These are phyloP conservation scores for Bassia scoparia DNA, from an alignment of 148 eudicot genomes.

Conservation along the genomic window DNA sequence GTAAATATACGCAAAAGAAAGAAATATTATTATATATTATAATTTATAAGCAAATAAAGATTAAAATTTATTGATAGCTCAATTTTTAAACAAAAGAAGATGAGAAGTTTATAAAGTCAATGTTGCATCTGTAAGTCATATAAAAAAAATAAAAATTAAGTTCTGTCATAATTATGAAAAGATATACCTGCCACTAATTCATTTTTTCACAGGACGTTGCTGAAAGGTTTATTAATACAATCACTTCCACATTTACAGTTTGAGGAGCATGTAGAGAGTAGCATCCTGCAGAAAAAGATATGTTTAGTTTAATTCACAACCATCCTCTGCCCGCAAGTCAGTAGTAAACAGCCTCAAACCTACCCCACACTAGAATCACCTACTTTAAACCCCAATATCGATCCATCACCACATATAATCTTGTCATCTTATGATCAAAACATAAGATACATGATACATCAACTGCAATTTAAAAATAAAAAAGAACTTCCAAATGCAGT, in stretches of 20 bases:
- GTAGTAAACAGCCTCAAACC: neutral
- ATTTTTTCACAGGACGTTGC: conserved; percentile 71
- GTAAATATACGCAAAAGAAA: neutral
- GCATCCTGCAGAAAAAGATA: conserved; percentile 60
- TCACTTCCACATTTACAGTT: conserved; percentile 86
- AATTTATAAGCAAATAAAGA: neutral
- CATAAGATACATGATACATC: conserved; percentile 2
- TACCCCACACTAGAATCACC: neutral
- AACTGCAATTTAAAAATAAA: neutral
- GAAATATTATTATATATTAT: too few relatives aligned
- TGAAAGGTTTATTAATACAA: conserved; percentile 95
- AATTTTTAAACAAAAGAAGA: neutral
- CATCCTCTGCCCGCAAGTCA: conserved; percentile 8
- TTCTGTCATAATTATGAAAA: neutral
- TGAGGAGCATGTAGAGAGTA: conserved; percentile 83
- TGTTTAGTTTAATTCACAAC: conserved; percentile 6
- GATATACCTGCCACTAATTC: conserved; percentile 72
- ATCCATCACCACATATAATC: neutral
- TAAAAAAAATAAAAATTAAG: neutral
- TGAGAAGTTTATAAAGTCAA: too few relatives aligned
- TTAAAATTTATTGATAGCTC: neutral
- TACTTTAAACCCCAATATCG: neutral
- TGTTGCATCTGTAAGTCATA: neutral
- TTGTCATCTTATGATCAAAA: neutral
- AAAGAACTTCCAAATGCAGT: neutral